Conservation (phyloP, 805 yeast genomes). For the Wickerhamomyces rabaulensis region DNA sequence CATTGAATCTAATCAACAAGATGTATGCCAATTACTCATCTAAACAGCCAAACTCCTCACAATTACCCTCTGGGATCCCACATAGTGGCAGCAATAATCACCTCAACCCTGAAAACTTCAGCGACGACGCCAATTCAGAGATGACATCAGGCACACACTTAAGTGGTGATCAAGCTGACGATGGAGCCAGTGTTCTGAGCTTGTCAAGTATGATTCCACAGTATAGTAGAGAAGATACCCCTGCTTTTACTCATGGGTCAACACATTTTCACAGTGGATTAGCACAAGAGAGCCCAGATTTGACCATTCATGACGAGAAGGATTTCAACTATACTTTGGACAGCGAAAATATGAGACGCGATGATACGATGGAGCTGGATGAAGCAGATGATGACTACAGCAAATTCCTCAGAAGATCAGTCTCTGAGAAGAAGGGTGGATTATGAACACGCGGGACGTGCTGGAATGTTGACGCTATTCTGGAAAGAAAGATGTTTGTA, state of each 20-base stretch:
- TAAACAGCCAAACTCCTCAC: conserved; percentile 4
- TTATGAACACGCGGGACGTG: neutral
- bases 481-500: neutral
- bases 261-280: neutral
- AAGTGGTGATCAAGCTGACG: conserved; percentile 7
- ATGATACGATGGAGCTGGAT: neutral
- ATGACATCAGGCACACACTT: neutral
- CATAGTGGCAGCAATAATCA: neutral
- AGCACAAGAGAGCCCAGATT: neutral
- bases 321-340: neutral
- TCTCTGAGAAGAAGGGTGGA: neutral
- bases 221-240: conserved; percentile 11
- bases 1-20: conserved; percentile 30
- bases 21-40: conserved; percentile 25
- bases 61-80: neutral
- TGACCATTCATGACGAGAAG: neutral
- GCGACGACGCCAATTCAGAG: neutral
- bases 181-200: conserved; percentile 19
- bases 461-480: neutral
- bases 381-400: neutral
- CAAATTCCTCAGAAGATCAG: neutral
- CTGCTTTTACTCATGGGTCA: neutral
- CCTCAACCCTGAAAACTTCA: neutral
- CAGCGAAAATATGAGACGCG: neutral
- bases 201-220: conserved; percentile 25